Percentiles rank a stretch among this genome's conserved stretches.
Conservation (phyloP, 805 yeast genomes). For the Phaffomyces thermotolerans region DNA sequence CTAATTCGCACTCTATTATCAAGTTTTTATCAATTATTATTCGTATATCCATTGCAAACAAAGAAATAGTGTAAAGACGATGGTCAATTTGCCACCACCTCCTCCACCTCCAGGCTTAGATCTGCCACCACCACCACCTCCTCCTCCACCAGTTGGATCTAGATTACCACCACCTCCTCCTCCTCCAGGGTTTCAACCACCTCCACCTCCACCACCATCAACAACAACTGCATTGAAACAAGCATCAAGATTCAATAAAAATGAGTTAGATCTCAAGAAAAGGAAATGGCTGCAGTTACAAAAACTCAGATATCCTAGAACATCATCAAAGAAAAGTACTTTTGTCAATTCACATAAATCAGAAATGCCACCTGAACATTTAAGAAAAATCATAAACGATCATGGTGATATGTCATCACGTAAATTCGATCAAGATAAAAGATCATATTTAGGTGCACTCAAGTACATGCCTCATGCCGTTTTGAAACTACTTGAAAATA, state of each 20-base stretch:
- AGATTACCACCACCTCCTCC: constrained; percentile 25
- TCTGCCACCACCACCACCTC: constrained; percentile 15
- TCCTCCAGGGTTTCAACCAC: constrained; percentile 23
- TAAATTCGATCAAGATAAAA: constrained; percentile 74
- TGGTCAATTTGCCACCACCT: constrained; percentile 19
- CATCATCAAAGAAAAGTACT: constrained; percentile 30
- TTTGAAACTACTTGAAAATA: constrained; percentile 79
- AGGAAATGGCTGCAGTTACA: constrained; percentile 59
- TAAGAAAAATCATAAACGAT: constrained; percentile 73
- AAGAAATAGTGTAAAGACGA: neutral
- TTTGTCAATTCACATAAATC: constrained; percentile 54
- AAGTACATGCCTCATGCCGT: constrained; percentile 96
- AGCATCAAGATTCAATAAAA: constrained; percentile 13
- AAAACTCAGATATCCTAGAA: constrained; percentile 43
- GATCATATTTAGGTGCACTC: constrained; percentile 83
- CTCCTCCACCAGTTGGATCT: constrained; percentile 19
- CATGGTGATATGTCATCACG: constrained; percentile 82
- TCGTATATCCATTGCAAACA: too few relatives aligned
- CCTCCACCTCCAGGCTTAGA: constrained; percentile 29
- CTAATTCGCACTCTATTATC: too few relatives aligned
- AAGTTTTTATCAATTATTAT: too few relatives aligned
- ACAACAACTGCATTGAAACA: constrained; percentile 16
- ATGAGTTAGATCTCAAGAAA: constrained; percentile 36
- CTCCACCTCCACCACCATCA: constrained; percentile 28
- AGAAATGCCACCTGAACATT: constrained; percentile 91